phyloP scores from a whole-genome alignment of 2,329 filamentous ascomycete species.

The Colletotrichum horii region DNA sequence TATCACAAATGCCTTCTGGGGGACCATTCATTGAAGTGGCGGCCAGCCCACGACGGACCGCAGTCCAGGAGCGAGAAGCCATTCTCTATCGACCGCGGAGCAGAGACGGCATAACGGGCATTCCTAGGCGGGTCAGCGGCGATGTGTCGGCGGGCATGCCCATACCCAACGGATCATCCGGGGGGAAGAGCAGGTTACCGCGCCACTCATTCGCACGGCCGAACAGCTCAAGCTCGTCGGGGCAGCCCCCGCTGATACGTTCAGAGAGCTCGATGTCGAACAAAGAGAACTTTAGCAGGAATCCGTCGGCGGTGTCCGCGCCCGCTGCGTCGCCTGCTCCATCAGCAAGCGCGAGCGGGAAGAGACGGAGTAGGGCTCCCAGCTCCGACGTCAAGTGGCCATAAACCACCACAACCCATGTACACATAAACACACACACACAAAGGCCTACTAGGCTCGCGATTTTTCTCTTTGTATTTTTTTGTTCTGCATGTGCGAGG shows the following conservation, averaged over 20 bases:
- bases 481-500: not conserved
- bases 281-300: slow-evolving; percentile 38
- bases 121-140: slow-evolving; percentile 48
- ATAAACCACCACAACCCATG: not conserved
- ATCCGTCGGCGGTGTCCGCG: slow-evolving; percentile 17
- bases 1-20: slow-evolving; percentile 34
- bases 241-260: slow-evolving; percentile 33
- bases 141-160: slow-evolving; percentile 30
- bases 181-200: slow-evolving; percentile 43
- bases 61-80: slow-evolving; percentile 44
- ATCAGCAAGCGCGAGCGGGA: slow-evolving; percentile 14
- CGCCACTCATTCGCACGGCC: slow-evolving; percentile 35
- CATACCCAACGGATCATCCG: slow-evolving; percentile 13
- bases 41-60: slow-evolving; percentile 47
- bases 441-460: not conserved
- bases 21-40: slow-evolving; percentile 60
- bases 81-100: slow-evolving; percentile 46
- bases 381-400: slow-evolving; percentile 25
- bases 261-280: slow-evolving; percentile 45
- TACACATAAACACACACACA: not conserved
- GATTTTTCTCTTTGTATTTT: slow-evolving; percentile 2
- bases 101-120: slow-evolving; percentile 44
- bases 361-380: slow-evolving; percentile 21
- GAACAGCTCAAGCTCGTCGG: slow-evolving; percentile 25
- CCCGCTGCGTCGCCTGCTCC: slow-evolving; percentile 17